A percentile compares a stretch with the other conserved stretches of the same genome.
These are phyloP conservation scores for Teunomyces panamensis DNA, from an alignment of 805 yeast species.

Conservation along the genomic window DNA sequence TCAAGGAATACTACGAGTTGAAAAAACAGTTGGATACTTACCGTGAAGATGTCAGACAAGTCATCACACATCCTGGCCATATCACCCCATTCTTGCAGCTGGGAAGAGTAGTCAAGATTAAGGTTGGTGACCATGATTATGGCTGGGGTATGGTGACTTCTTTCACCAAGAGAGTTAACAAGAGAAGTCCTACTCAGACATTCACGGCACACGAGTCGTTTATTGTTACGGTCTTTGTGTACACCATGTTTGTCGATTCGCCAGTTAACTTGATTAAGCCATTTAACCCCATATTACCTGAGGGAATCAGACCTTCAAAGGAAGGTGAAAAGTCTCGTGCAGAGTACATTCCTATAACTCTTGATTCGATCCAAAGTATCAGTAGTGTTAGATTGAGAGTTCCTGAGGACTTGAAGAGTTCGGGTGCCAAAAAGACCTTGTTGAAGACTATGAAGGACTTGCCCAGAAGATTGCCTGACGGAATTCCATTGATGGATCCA, in stretches of 20 bases:
- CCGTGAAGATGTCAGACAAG: conserved; percentile 71
- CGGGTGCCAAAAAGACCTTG: conserved; percentile 57
- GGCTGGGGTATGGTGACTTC: conserved; percentile 96
- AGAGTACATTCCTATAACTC: conserved; percentile 81
- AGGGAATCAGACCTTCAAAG: conserved; percentile 82
- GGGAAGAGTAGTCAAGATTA: conserved; percentile 78
- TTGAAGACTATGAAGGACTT: conserved; percentile 78
- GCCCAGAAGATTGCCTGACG: conserved; percentile 80
- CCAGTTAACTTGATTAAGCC: conserved; percentile 81
- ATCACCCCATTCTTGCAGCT: conserved; percentile 79
- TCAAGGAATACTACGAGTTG: conserved; percentile 81
- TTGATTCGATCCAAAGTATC: conserved; percentile 69
- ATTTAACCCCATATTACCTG: conserved; percentile 74
- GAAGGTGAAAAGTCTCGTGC: conserved; percentile 68
- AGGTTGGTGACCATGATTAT: conserved; percentile 62
- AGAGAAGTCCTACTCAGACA: conserved; percentile 53
- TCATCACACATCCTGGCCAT: conserved; percentile 89
- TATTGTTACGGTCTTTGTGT: conserved; percentile 79
- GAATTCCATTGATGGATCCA: conserved; percentile 90
- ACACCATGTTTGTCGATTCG: conserved; percentile 73
- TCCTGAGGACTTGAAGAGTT: conserved; percentile 67
- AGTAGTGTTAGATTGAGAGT: conserved; percentile 79
- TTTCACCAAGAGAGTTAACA: conserved; percentile 66
- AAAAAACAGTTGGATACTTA: conserved; percentile 69
- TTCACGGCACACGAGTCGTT: conserved; percentile 87